Base-by-base conservation (phyloP, 2,329 filamentous ascomycete species). In the Pseudomassariella vexata region DNA sequence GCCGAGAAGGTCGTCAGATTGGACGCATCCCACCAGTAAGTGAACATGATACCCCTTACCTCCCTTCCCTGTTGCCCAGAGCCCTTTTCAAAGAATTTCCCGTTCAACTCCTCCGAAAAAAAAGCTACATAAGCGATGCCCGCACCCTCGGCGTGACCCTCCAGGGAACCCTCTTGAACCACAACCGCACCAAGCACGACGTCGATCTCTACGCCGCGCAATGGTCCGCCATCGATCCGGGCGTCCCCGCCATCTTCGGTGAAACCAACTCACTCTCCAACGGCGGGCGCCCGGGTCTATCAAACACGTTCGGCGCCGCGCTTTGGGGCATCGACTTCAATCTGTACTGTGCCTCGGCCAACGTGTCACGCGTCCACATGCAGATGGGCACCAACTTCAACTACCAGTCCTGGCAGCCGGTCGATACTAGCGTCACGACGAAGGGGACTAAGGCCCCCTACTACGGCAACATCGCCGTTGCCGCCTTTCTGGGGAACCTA, bases 321-420 rank as follows among this genome's bases (percentile, higher is more conserved):
- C 69, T 82, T 12, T 82, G 76, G 77, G 72, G 63, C 16, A 47
- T 80, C 9, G 76, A 82, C 52, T 81, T 79, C 57, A 71, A 70
- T 41, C 59, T 81, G 5, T 73, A 70, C 47, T 65, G 65, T 32
- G 77, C 76, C 2, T 59, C 68, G 0, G 64, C 65, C 3, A 70
- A 69, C 11, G 70, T 82, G 53, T 57, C 58, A 26, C 66, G 76
- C 14, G 64, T 76, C 3, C 73, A 80, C 47, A 75, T 81, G 71
- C 78, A 82, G 52, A 68, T 73, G 59, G 77, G 76, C 9, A 78
- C 72, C 10, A 66, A 79, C 48, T 81, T 76, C 48, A 64, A 76
- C 43, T 81, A 81, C 48, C 63, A 63, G 37, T 58, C 64, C 28
- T 81, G 76, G 76, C 76, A 82, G 45, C 75, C 76, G 0, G 44